Conservation (phyloP, 2,329 filamentous ascomycete species). For the Clonostachys sp. region DNA sequence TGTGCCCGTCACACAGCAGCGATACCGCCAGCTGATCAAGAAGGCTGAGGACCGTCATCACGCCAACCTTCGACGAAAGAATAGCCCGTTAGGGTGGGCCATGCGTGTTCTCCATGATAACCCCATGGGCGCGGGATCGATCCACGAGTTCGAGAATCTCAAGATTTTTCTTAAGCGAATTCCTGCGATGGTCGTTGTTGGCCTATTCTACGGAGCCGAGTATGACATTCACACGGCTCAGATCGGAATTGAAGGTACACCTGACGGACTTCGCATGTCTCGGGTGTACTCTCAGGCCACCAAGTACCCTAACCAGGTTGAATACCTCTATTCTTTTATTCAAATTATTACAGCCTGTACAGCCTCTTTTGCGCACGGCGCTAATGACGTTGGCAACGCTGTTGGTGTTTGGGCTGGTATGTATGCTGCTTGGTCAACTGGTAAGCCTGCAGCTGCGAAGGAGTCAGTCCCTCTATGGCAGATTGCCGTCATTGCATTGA, state of each 20-base stretch:
- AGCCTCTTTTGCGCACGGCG: slow-evolving; percentile 41
- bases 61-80: slow-evolving; percentile 52
- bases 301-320: slow-evolving; percentile 47
- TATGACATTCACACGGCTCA: slow-evolving; percentile 11
- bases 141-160: slow-evolving; percentile 69
- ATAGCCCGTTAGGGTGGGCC: slow-evolving; percentile 68
- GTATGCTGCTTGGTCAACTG: slow-evolving; percentile 21
- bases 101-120: slow-evolving; percentile 60
- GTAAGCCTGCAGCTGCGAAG: slow-evolving; percentile 22
- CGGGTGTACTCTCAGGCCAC: slow-evolving; percentile 41
- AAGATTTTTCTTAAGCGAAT: slow-evolving; percentile 33
- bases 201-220: slow-evolving; percentile 16
- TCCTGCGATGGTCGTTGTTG: slow-evolving; percentile 54
- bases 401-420: slow-evolving; percentile 27
- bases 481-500: slow-evolving; percentile 22
- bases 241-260: slow-evolving; percentile 55
- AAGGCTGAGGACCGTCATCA: slow-evolving; percentile 23
- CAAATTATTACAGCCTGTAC: slow-evolving; percentile 45
- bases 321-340: slow-evolving; percentile 43
- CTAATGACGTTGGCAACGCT: slow-evolving; percentile 33
- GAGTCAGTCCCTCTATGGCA: slow-evolving; percentile 39
- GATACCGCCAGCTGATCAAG: slow-evolving; percentile 31
- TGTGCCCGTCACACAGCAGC: slow-evolving; percentile 39
- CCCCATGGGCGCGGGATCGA: slow-evolving; percentile 11
- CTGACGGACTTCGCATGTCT: slow-evolving; percentile 47